Conservation (phyloP, 495 filamentous ascomycete genomes). For the Aspergillus avenaceus region DNA sequence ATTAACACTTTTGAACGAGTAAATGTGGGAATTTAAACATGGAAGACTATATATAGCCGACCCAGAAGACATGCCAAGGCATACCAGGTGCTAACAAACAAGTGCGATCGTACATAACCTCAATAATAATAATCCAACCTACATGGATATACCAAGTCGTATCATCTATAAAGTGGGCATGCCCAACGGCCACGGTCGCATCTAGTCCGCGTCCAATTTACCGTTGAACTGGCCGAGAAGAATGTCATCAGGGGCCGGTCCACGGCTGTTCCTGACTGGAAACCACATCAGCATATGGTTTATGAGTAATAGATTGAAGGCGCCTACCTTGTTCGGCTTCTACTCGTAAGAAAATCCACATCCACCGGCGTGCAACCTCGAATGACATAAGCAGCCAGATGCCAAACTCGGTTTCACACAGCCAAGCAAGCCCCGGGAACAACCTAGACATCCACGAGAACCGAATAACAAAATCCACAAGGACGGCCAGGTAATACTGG, state of each 20-base stretch:
- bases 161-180: conserved; percentile 12
- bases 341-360: conserved; percentile 94
- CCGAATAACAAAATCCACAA: conserved; percentile 72
- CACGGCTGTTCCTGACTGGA: conserved; percentile 51
- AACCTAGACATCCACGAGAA: conserved; percentile 90
- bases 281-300: conserved; percentile 17
- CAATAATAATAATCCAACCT: conserved; percentile 8
- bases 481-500: conserved; percentile 79
- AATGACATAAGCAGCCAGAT: conserved; percentile 84
- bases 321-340: conserved; percentile 83
- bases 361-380: conserved; percentile 84
- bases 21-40: too few relatives aligned
- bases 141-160: conserved; percentile 15
- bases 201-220: conserved; percentile 50
- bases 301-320: conserved; percentile 1
- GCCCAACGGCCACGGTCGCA: neutral
- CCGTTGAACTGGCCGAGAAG: conserved; percentile 48
- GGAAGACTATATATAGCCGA: too few relatives aligned
- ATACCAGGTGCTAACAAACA: conserved; percentile 4
- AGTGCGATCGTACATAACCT: conserved; percentile 6
- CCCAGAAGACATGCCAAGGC: too few relatives aligned
- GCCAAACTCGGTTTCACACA: conserved; percentile 77
- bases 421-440: conserved; percentile 69
- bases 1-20: too few relatives aligned
- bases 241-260: conserved; percentile 51